Evolutionary conservation across 495 filamentous ascomycete genomes (phyloP), one percentile per base, ranked within the genome.

Genomic region (Rhizodiscina lignyota): DNA sequence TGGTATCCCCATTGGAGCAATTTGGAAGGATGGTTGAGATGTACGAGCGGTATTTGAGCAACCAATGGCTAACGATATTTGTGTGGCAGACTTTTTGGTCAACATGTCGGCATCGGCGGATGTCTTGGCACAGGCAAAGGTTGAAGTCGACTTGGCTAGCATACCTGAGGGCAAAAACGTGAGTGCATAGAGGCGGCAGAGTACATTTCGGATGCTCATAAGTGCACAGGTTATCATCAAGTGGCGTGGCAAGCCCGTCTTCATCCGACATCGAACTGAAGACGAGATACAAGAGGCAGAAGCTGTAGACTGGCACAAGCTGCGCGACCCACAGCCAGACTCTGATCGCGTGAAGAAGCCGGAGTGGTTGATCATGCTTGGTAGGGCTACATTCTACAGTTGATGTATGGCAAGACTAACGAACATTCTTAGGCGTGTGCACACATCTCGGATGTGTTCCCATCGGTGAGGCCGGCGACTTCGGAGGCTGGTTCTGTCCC

Each of bases 151-250:
- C 55, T 77, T 99, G 41, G 62, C 66, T 47, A 55, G 79, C 34
- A 94, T 99, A 53, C 89, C 91, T 27, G 87, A 94, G 68, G 89
- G 91, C 72, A 99, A 96, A 80, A 99, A 99, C 64, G 89, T 89
- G 72, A 50, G 79, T 61, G 16, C 34, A 15, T 23, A 26, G 11
- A 2, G 32, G 5, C 5, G n/a, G 19, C 18, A 27, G 18, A 29
- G 5, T 18, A 23, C 11, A n/a, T 27, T 10, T 17, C 18, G 16
- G 22, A 12, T 12, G 3, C 37, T 18, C 8, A 33, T 30, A 11
- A 15, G 31, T 30, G 37, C 38, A 53, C 48, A 91, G 83, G 79
- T 96, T 58, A 91, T 96, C 61, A 87, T 99, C 71, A 99, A 99
- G 70, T 99, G 91, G 91, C 79, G 91, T 65, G 91, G 91, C 55